Percentiles rank a stretch among this genome's conserved stretches.
Evolutionary conservation across 345 rosid genomes (phyloP).

Genomic region (Turritis glabra): DNA sequence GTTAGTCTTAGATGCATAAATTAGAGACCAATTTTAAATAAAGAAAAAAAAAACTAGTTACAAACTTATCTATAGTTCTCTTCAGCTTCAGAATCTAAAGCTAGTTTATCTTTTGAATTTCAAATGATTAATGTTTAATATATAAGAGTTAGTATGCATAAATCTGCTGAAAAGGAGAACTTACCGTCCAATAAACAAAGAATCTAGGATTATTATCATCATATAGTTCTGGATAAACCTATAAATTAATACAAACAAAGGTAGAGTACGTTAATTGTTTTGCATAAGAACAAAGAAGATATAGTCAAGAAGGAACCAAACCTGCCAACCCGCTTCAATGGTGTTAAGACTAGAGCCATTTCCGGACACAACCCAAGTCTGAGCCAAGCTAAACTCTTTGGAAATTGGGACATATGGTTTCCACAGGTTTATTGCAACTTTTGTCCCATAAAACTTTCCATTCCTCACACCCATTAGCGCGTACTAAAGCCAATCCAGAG

Average conservation of each 20-base stretch:
- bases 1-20: background rate
- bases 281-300: background rate
- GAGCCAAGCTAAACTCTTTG: conserved; percentile 66
- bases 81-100: background rate
- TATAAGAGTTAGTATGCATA: background rate
- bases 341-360: conserved; percentile 53
- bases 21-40: background rate
- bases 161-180: conserved; percentile 16
- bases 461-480: conserved; percentile 53
- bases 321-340: conserved; percentile 84
- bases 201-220: conserved; percentile 64
- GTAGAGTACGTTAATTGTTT: background rate
- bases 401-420: conserved; percentile 58
- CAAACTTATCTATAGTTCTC: background rate
- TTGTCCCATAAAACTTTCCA: conserved; percentile 57
- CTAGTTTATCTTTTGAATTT: background rate
- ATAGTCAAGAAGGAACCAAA: conserved; percentile 18
- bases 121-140: background rate
- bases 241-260: conserved; percentile 9
- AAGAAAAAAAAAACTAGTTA: background rate
- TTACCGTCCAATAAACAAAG: conserved; percentile 76
- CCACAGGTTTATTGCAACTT: conserved; percentile 60
- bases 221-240: conserved; percentile 68
- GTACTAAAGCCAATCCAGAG: conserved; percentile 42
- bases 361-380: conserved; percentile 64